Base-by-base conservation (phyloP, 768 basidiomycete species). In the Neoboletus magnificus region DNA sequence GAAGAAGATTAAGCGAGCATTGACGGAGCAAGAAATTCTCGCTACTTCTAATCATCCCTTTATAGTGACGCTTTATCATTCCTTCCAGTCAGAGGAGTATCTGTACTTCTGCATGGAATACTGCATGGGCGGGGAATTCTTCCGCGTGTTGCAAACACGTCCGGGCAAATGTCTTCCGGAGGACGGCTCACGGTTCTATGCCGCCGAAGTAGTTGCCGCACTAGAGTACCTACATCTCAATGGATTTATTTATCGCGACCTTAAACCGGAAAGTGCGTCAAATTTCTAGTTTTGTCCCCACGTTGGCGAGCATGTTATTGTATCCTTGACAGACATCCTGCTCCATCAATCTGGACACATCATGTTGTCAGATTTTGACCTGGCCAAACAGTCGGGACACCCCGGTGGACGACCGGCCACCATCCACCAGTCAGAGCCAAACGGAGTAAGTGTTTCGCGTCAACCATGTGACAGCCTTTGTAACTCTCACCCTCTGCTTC, bases 81-180 rank as follows among this genome's bases (percentile, higher is more conserved):
- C 96, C 4, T 99, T 99, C 79, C 97, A 99, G 75, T 98, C 94
- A 15, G 92, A 95, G 64, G 90, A 92, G 56, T 97, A 97, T 74
- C 84, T 99, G 29, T 99, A 98, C 74, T 96, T 98, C 72, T 97
- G 94, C 79, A 94, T 93, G 92, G 92, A 98, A 74, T 98, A 98
- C 74, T 99, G 97, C 76, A 95, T 97, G 84, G 85, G 97, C 35
- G 97, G 97, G 54, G 97, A 99, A 69, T 99, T 99, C 77, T 99
- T 99, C 81, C 88, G 97, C 35, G 95, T 96, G 10, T 77, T 99
- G 59, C 97, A 99, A 72, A 91, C 90, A 45, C 82, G 93, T 58
- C 97, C 96, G 7, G 93, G 91, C n/a, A 98, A 94, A 69, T 98
- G 97, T 74, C 82, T 99, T 27, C 77, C 91, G 51, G 97, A 99